A percentile compares a stretch with the other conserved stretches of the same genome.
phyloP scores from a whole-genome alignment of 106 monocot species.

The Apostasia shenzhenica region DNA sequence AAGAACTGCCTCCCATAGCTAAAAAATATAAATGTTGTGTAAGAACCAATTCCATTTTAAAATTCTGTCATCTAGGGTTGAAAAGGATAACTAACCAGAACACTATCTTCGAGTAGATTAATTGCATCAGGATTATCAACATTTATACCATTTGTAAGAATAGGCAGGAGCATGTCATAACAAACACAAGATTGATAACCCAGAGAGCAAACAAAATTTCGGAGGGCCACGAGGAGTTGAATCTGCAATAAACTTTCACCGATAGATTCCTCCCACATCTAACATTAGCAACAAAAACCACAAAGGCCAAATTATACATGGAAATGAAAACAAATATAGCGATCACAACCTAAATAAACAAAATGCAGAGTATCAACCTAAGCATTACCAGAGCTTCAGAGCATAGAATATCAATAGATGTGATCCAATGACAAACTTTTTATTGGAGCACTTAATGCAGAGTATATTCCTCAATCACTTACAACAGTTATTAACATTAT shows the following conservation, averaged over 20 bases:
- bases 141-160: constrained; percentile 77
- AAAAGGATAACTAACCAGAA: constrained; percentile 63
- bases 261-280: constrained; percentile 90
- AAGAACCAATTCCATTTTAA: not conserved
- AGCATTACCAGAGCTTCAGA: no score
- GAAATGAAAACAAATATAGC: not conserved
- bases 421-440: no score
- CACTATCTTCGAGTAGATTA: constrained; percentile 91
- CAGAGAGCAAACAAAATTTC: constrained; percentile 77
- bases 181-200: constrained; percentile 76
- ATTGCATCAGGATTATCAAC: constrained; percentile 77
- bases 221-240: constrained; percentile 75
- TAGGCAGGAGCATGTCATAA: constrained; percentile 81
- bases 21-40: constrained; percentile 14
- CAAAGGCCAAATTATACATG: not conserved
- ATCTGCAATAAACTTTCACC: constrained; percentile 95
- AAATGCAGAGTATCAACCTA: no score
- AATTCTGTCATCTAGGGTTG: not conserved
- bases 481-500: no score
- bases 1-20: constrained; percentile 96
- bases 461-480: no score
- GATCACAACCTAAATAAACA: no score
- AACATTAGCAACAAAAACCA: constrained; percentile 13
- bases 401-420: no score
- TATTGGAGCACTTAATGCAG: no score